Percentiles rank a stretch among this genome's conserved stretches.
These are phyloP conservation scores for Sclerotinia minor DNA, from an alignment of 2,329 filamentous ascomycete genomes.

Conservation along the genomic window DNA sequence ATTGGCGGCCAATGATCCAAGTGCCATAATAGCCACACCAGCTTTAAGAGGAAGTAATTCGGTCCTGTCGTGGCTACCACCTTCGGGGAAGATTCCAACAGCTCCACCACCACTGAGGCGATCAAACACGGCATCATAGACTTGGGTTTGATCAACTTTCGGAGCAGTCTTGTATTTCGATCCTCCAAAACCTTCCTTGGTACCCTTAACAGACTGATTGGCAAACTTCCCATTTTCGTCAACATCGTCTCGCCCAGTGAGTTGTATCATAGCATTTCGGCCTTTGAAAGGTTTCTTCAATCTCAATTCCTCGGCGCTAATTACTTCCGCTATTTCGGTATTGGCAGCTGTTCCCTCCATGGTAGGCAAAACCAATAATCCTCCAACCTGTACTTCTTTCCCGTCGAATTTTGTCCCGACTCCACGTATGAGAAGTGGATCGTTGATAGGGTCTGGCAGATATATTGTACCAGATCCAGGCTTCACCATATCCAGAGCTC, in stretches of 20 bases:
- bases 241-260: conserved; percentile 77
- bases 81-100: conserved; percentile 95
- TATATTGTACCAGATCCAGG: conserved; percentile 78
- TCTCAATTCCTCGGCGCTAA: conserved; percentile 76
- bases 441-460: conserved; percentile 80
- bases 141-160: conserved; percentile 88
- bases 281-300: conserved; percentile 87
- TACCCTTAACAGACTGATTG: conserved; percentile 26
- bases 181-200: conserved; percentile 61
- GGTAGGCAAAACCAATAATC: conserved; percentile 82
- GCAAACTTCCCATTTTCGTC: conserved; percentile 54
- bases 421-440: conserved; percentile 62
- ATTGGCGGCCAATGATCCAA: conserved; percentile 81
- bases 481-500: conserved; percentile 86
- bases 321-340: conserved; percentile 79
- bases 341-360: conserved; percentile 76
- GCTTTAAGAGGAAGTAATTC: conserved; percentile 88
- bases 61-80: conserved; percentile 91
- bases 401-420: conserved; percentile 80
- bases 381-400: conserved; percentile 69
- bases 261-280: conserved; percentile 70
- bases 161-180: conserved; percentile 85
- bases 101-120: conserved; percentile 79
- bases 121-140: conserved; percentile 90
- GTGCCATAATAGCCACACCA: conserved; percentile 95